Percentiles rank a stretch among this genome's conserved stretches.
phyloP scores from a whole-genome alignment of 371 early-diverging fungal genomes.

The Rhizomucor miehei region DNA sequence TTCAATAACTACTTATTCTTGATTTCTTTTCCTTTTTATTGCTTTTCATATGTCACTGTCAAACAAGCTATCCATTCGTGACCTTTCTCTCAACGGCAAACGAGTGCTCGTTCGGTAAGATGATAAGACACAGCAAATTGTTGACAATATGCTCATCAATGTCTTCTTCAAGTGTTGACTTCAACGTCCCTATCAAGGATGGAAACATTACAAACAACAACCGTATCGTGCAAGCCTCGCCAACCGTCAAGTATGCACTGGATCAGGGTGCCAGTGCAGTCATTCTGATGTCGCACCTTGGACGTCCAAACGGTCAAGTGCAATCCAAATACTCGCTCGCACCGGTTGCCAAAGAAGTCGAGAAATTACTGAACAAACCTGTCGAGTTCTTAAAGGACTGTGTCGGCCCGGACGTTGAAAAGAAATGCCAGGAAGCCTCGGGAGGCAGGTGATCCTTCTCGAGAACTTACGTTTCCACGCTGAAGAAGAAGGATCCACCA shows the following conservation, averaged over 20 bases:
- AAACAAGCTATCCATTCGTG: constrained; percentile 80
- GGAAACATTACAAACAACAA: constrained; percentile 94
- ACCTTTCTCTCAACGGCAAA: constrained; percentile 83
- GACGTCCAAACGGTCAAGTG: constrained; percentile 94
- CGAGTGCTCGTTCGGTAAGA: constrained; percentile 89
- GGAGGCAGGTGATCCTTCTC: constrained; percentile 89
- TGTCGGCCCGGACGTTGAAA: constrained; percentile 88
- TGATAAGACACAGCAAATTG: not conserved
- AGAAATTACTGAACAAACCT: constrained; percentile 72
- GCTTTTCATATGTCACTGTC: constrained; percentile 44
- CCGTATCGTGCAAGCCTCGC: constrained; percentile 94
- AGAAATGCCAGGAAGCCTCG: constrained; percentile 71
- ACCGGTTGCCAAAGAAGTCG: constrained; percentile 89
- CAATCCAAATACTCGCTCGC: constrained; percentile 87
- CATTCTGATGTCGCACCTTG: constrained; percentile 96
- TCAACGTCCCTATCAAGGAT: constrained; percentile 97
- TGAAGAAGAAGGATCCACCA: constrained; percentile 97
- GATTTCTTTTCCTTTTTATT: not conserved
- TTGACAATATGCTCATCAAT: not conserved
- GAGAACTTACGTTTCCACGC: constrained; percentile 98
- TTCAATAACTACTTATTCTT: too few species aligned
- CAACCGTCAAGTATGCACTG: constrained; percentile 91
- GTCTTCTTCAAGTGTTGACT: constrained; percentile 81
- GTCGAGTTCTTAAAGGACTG: constrained; percentile 95
- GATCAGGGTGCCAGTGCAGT: constrained; percentile 85